Percentiles rank a stretch among this genome's conserved stretches.
These are phyloP conservation scores for Plectranthus barbatus DNA, from an alignment of 257 asterid species.

Conservation along the genomic window DNA sequence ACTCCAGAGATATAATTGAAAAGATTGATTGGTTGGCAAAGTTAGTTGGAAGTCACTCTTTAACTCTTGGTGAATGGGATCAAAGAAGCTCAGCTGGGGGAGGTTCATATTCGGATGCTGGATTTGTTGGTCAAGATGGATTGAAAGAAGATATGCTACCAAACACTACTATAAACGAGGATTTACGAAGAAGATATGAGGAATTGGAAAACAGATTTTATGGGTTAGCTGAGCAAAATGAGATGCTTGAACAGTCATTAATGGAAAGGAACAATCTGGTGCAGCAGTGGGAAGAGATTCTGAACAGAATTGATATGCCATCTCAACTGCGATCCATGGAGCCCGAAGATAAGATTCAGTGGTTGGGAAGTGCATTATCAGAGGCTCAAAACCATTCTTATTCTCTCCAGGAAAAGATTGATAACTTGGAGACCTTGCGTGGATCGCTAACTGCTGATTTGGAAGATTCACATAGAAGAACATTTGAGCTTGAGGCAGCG, in stretches of 20 bases:
- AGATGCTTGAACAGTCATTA: slow-evolving; percentile 97
- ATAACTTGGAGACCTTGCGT: slow-evolving; percentile 44
- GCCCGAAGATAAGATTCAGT: slow-evolving; percentile 78
- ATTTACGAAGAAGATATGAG: slow-evolving; percentile 60
- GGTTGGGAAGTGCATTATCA: slow-evolving; percentile 62
- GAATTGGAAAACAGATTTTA: slow-evolving; percentile 81
- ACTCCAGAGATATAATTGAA: slow-evolving; percentile 73
- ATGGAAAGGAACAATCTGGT: slow-evolving; percentile 87
- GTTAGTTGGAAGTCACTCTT: slow-evolving; percentile 50
- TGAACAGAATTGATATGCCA: slow-evolving; percentile 68
- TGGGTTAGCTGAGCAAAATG: slow-evolving; percentile 94
- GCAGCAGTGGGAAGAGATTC: slow-evolving; percentile 79
- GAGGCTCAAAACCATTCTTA: slow-evolving; percentile 55
- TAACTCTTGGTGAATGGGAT: slow-evolving; percentile 57
- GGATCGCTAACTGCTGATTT: slow-evolving; percentile 51
- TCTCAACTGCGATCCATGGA: slow-evolving; percentile 72
- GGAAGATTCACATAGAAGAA: slow-evolving; percentile 53
- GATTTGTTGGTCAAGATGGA: slow-evolving; percentile 51
- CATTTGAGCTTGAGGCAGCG: slow-evolving; percentile 54
- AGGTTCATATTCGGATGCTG: slow-evolving; percentile 57
- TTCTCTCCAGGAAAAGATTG: slow-evolving; percentile 75
- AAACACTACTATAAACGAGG: slow-evolving; percentile 48
- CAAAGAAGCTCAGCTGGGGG: slow-evolving; percentile 48
- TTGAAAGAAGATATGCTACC: slow-evolving; percentile 54
- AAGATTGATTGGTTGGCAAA: slow-evolving; percentile 89